phyloP scores from a whole-genome alignment of 352 stramenopile genomes.

The Phytophthora fragariaefolia region DNA sequence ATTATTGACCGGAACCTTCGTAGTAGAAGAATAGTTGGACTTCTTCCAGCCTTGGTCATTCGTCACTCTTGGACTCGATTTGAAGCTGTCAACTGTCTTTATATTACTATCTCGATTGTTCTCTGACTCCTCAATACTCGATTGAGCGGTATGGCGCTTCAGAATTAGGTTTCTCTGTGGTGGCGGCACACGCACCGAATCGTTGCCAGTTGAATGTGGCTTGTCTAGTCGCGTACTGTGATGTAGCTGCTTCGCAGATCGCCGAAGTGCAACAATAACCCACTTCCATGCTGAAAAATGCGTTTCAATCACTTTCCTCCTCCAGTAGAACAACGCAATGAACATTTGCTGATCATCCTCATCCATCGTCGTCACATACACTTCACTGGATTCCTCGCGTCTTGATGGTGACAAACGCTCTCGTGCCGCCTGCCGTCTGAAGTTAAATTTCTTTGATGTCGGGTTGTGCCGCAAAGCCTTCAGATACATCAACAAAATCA shows the following conservation, averaged over 20 bases:
- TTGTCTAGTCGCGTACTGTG: slow-evolving; percentile 3
- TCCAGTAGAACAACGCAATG: slow-evolving; percentile 55
- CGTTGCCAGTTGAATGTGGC: not conserved
- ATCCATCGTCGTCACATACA: slow-evolving; percentile 39
- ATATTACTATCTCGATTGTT: not conserved
- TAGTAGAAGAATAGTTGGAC: not conserved
- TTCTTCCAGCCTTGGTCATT: not conserved
- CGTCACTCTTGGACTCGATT: not conserved
- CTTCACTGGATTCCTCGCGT: slow-evolving; percentile 9
- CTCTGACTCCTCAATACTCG: slow-evolving; percentile 14
- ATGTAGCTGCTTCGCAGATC: slow-evolving; percentile 25
- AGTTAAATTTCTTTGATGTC: not conserved
- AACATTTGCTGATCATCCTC: slow-evolving; percentile 52
- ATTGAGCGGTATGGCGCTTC: slow-evolving; percentile 19
- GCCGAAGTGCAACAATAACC: slow-evolving; percentile 28
- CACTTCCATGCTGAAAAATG: slow-evolving; percentile 57
- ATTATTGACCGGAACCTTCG: not conserved
- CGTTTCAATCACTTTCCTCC: slow-evolving; percentile 42
- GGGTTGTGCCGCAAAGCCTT: not conserved
- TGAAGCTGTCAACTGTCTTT: not conserved
- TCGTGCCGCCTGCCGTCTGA: not conserved
- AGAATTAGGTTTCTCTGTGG: slow-evolving; percentile 31
- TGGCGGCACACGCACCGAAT: not conserved
- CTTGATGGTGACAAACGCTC: not conserved
- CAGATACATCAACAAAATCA: too few relatives aligned